Base-by-base conservation (phyloP, 2,329 filamentous ascomycete species). In the Fonsecaea erecta region DNA sequence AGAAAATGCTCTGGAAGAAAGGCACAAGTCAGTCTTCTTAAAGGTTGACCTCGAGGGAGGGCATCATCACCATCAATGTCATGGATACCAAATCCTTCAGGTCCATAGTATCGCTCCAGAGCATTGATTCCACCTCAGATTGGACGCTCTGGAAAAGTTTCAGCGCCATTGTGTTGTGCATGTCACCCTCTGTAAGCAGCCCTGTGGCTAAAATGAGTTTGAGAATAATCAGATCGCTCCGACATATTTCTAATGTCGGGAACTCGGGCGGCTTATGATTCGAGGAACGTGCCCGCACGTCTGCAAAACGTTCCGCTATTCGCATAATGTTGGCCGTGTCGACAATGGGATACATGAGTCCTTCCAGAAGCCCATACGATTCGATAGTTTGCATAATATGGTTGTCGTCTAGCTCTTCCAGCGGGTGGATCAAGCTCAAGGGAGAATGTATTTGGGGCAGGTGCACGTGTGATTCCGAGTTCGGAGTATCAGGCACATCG, bases 341-440 rank as follows among this genome's bases (percentile, higher is more conserved):
- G 32, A 54, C 52, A 54, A 54, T 54, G 52, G 52, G 52, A 54
- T 54, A 54, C 52, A 54, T 54, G 28, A 54, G 52, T n/a, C 52
- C 52, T 54, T 54, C 52, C 52, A 54, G 34, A 37, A 54, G 11
- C 28, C 52, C 52, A 37, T 54, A 54, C 52, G 30, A 54, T 35
- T 54, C 52, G 21, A 54, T 54, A 30, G 52, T 54, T 37, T 54
- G 52, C 52, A 54, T 54, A 37, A 54, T 54, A 28, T 54, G 30
- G 52, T 54, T 54, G 52, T 54, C 52, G 52, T 54, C 32, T 6
- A 54, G 52, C 52, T 54, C 52, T 54, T 54, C 52, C 52, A 54
- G 52, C 14, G 52, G 52, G 32, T 54, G 30, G 30, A 54, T 35
- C 52, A 37, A 54, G 52, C 52, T 54, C 30, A 30, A 54, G 24